Evolutionary conservation across 2,329 filamentous ascomycete species (phyloP).

Genomic region (Penicillium corylophilum): DNA sequence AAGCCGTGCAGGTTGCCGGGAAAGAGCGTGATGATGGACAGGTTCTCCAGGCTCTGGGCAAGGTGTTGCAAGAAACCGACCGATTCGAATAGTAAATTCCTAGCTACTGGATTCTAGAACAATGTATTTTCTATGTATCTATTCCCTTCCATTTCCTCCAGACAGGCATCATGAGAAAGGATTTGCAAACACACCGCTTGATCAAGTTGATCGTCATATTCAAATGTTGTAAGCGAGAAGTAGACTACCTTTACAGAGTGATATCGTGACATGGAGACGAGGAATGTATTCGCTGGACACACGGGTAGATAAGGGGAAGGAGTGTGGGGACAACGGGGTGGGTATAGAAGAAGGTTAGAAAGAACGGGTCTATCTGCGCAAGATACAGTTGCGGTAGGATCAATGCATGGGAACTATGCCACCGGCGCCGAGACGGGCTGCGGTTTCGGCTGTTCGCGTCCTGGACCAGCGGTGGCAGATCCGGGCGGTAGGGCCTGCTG

Average conservation of each 20-base stretch:
- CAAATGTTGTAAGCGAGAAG: conserved; percentile 14
- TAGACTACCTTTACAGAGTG: conserved; percentile 19
- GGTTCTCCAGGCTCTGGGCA: conserved; percentile 52
- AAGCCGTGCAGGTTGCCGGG: conserved; percentile 39
- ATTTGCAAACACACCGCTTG: neutral
- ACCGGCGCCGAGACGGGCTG: conserved; percentile 24
- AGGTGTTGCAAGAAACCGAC: conserved; percentile 63
- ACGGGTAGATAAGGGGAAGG: neutral
- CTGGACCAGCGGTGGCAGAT: conserved; percentile 35
- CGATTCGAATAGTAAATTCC: conserved; percentile 9
- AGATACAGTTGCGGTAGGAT: neutral
- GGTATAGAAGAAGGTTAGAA: conserved; percentile 19
- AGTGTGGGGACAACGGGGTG: conserved; percentile 8
- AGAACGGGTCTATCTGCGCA: neutral
- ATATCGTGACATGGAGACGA: conserved; percentile 19
- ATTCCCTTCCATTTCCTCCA: neutral
- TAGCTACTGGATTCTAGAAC: neutral
- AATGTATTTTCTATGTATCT: conserved; percentile 6
- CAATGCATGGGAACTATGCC: conserved; percentile 19
- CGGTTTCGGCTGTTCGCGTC: conserved; percentile 24
- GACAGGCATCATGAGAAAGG: neutral
- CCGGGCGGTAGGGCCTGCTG: conserved; percentile 38
- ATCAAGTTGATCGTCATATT: neutral
- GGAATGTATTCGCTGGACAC: conserved; percentile 8
- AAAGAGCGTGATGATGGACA: conserved; percentile 40